A percentile compares a stretch with the other conserved stretches of the same genome.
Evolutionary conservation across 306 rosid genomes (phyloP).

Genomic region (Cucumis cinereus): DNA sequence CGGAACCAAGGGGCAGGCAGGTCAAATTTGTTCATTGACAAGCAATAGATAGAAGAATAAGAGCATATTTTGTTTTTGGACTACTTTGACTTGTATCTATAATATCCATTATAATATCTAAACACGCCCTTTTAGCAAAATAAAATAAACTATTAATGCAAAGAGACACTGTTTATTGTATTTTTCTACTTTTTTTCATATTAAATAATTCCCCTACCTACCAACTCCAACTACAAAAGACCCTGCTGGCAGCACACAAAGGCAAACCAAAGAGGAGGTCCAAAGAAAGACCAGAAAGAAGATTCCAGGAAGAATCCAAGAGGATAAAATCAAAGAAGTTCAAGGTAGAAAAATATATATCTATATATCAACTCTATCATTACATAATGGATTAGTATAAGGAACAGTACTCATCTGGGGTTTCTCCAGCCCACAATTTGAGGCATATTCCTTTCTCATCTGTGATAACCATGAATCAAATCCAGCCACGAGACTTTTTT

Average conservation of each 20-base stretch:
- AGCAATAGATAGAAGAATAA: neutral
- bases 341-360: neutral
- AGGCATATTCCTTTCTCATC: neutral
- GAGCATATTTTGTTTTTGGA: neutral
- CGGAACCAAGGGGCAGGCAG: neutral
- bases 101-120: neutral
- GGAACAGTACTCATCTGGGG: neutral
- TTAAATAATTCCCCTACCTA: neutral
- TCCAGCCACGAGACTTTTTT: neutral
- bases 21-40: neutral
- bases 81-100: neutral
- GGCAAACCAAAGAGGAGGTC: neutral
- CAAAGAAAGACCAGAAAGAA: neutral
- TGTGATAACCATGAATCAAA: neutral
- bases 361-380: neutral
- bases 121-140: neutral
- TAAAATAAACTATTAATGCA: neutral
- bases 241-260: neutral
- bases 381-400: neutral
- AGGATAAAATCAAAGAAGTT: neutral
- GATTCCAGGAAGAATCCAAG: neutral
- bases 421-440: neutral
- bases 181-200: neutral
- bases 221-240: neutral
- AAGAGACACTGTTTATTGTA: neutral